Conservation (phyloP, 305 asterid genomes). For the Fraxinus greggii region DNA sequence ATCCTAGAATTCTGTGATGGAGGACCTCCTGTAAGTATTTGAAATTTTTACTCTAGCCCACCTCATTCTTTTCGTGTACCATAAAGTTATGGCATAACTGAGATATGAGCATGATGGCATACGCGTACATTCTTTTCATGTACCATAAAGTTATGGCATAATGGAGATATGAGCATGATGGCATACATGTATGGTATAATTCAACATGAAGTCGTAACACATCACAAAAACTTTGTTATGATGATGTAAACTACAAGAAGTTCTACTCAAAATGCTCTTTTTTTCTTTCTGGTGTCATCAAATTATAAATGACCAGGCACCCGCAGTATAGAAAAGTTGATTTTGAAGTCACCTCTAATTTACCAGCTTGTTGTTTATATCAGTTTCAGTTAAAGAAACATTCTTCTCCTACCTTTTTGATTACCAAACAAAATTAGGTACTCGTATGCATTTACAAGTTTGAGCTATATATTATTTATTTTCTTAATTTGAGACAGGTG, state of each 20-base stretch:
- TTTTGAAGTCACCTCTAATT: background rate
- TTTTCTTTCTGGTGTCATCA: background rate
- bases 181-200: background rate
- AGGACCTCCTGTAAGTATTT: slow-evolving; percentile 76
- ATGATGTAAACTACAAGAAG: background rate
- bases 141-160: background rate
- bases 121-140: background rate
- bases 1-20: slow-evolving; percentile 74
- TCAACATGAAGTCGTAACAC: background rate
- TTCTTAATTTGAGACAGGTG: slow-evolving; percentile 51
- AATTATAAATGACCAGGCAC: background rate
- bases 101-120: background rate
- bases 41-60: background rate
- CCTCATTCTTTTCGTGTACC: background rate
- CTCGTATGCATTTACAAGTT: background rate
- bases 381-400: background rate
- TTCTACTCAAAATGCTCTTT: background rate
- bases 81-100: background rate
- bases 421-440: background rate
- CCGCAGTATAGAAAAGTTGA: background rate
- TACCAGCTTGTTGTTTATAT: background rate
- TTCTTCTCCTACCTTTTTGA: background rate
- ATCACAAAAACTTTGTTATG: background rate
- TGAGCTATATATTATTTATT: background rate
- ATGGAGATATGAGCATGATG: background rate